Conservation (phyloP, 352 stramenopile species). For the Globisporangium nunn region DNA sequence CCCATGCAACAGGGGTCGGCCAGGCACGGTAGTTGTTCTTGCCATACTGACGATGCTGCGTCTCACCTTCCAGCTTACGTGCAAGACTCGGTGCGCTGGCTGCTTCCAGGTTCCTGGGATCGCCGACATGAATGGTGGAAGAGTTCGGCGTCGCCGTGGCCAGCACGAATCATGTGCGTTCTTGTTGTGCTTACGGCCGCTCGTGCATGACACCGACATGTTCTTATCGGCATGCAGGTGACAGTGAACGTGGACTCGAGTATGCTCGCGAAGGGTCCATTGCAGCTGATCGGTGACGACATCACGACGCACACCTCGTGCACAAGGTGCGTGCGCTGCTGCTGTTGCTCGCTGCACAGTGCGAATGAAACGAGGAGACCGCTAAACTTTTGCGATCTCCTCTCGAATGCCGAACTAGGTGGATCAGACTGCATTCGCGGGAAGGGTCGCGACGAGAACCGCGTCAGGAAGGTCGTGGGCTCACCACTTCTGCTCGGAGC, state of each 20-base stretch:
- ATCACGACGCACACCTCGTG: constrained; percentile 85
- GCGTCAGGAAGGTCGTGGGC: constrained; percentile 97
- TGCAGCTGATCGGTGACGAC: constrained; percentile 89
- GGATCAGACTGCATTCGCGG: constrained; percentile 80
- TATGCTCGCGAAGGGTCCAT: constrained; percentile 87
- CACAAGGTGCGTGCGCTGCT: constrained; percentile 38
- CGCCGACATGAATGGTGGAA: constrained; percentile 95
- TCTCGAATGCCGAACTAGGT: neutral
- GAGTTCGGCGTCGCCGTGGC: constrained; percentile 98
- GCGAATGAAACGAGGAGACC: neutral
- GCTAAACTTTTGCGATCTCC: neutral
- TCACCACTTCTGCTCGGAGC: constrained; percentile 96
- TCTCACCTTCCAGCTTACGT: neutral
- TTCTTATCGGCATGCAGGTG: constrained; percentile 39
- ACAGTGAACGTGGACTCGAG: constrained; percentile 84
- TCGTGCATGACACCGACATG: neutral
- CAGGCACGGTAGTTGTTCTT: constrained; percentile 33
- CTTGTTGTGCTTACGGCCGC: neutral
- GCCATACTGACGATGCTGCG: neutral
- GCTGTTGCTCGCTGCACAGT: neutral
- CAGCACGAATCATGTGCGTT: constrained; percentile 79
- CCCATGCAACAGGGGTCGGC: constrained; percentile 88
- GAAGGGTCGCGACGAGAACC: constrained; percentile 97
- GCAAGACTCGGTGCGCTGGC: constrained; percentile 3
- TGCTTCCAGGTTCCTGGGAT: constrained; percentile 90